These are phyloP conservation scores for Trametes villosa DNA, from an alignment of 768 basidiomycete genomes.

Conservation along the genomic window DNA sequence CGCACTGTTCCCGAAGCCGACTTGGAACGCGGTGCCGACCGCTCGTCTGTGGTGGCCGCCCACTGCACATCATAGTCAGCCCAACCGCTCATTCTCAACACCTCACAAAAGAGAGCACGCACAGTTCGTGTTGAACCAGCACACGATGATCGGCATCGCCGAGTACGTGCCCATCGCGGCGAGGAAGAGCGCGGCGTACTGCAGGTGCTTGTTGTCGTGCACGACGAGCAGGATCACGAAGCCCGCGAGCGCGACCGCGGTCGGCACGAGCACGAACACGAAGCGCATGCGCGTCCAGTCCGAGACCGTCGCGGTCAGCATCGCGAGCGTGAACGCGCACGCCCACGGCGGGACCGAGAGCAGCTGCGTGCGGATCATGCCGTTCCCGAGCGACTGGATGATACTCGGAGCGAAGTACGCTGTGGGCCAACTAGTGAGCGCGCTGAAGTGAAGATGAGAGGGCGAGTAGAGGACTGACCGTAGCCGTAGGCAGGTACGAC, in stretches of 20 bases:
- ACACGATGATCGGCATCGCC: constrained; percentile 31
- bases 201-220: constrained; percentile 26
- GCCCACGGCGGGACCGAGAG: constrained; percentile 38
- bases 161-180: constrained; percentile 30
- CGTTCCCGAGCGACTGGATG: constrained; percentile 31
- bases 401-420: constrained; percentile 32
- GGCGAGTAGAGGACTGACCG: constrained; percentile 21
- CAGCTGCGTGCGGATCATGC: constrained; percentile 33
- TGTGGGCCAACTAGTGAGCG: background rate
- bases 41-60: constrained; percentile 31
- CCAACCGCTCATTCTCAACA: background rate
- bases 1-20: constrained; percentile 36
- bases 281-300: constrained; percentile 29
- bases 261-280: constrained; percentile 27
- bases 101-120: background rate
- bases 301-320: constrained; percentile 28
- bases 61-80: constrained; percentile 12
- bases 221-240: constrained; percentile 29
- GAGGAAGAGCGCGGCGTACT: constrained; percentile 32
- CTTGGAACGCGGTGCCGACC: constrained; percentile 33
- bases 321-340: constrained; percentile 30
- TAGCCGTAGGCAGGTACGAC: constrained; percentile 35
- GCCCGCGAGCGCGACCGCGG: constrained; percentile 25
- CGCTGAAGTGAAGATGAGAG: background rate
- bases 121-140: constrained; percentile 33